Evolutionary conservation across 768 basidiomycete species (phyloP), one percentile per base, ranked within the genome.

Genomic region (Boletus insuetus): DNA sequence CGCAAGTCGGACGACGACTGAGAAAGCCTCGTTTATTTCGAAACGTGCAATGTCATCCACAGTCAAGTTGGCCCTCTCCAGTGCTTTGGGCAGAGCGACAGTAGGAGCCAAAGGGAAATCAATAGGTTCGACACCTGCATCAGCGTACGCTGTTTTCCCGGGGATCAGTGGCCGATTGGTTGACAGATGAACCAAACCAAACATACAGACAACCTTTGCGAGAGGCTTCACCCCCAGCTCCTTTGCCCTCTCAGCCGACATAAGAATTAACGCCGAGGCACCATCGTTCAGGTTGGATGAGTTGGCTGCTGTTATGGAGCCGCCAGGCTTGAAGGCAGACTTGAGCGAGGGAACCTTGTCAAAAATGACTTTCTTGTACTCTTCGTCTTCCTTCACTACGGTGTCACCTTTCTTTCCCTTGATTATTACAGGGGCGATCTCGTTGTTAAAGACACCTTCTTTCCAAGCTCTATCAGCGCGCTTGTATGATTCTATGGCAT

Each of bases 11-110:
- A 91, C 88, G 62, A 98, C 96, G 45, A 90, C 90, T 2, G 94
- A 94, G 82, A 98, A 99, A 26, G 96, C 96, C 73, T 99, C 96
- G 72, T 99, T 99, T 71, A 98, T 83, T 73, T 99, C 97, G 69
- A 93, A 99, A 46, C 89, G 80, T 43, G 94, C 80, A 60, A 99
- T 92, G 65, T 99, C 93, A 42, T 89, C 78, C 46, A 85, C 67
- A 19, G 84, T 83, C 54, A 98, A 78, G 63, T 90, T 90, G 20
- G 96, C 97, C 66, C 82, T 86, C 77, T 94, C 75, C 56, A 99
- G 77, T 13, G 97, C 97, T 54, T 83, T 73, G 20, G 97, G 97
- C 38, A 99, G 74, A 26, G 96, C 96, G 59, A 91, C 79, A 7
- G 96, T 91, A 13, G 97, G 97, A 22, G 97, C 97, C 62, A 84